Base-by-base conservation (phyloP, 2,329 filamentous ascomycete genomes). In the Nemania sp. region DNA sequence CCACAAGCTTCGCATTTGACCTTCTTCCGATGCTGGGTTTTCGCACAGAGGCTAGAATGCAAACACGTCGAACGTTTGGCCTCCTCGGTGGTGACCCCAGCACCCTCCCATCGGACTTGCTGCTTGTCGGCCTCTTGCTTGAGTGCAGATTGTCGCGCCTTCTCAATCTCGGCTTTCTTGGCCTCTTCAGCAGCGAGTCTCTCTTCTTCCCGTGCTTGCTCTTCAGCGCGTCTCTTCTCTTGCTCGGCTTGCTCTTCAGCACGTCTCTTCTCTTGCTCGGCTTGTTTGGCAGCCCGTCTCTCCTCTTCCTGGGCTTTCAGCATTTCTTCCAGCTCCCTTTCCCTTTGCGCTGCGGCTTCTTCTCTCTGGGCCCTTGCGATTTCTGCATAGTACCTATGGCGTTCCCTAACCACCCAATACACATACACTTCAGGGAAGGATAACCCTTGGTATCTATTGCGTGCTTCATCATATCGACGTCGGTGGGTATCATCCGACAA, bases 401-500 rank as follows among this genome's bases (percentile, higher is more conserved):
- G n/a, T n/a, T n/a, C n/a, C n/a, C n/a, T n/a, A n/a, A n/a, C n/a
- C n/a, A n/a, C n/a, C n/a, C n/a, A n/a, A n/a, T n/a, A n/a, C n/a
- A n/a, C n/a, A n/a, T n/a, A n/a, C n/a, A n/a, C n/a, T n/a, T n/a
- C n/a, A n/a, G n/a, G n/a, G n/a, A n/a, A n/a, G n/a, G n/a, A n/a
- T n/a, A n/a, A n/a, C n/a, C n/a, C n/a, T n/a, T n/a, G n/a, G n/a
- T n/a, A n/a, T n/a, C n/a, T 4, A 8, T 51, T 4, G 13, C 47
- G 32, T 35, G 7, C 32, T 22, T 45, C 60, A 62, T 77, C 74
- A 49, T 78, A 77, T 1, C 13, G 20, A 10, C 51, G 20, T 15
- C 75, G 73, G n/a, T 67, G 56, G 4, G n/a, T 38, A 13, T 71
- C 59, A 24, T 74, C 59, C 3, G 70, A 73, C 0, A 78, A 73